phyloP scores from a whole-genome alignment of 257 asterid genomes.

The Nicotiana tomentosiformis region DNA sequence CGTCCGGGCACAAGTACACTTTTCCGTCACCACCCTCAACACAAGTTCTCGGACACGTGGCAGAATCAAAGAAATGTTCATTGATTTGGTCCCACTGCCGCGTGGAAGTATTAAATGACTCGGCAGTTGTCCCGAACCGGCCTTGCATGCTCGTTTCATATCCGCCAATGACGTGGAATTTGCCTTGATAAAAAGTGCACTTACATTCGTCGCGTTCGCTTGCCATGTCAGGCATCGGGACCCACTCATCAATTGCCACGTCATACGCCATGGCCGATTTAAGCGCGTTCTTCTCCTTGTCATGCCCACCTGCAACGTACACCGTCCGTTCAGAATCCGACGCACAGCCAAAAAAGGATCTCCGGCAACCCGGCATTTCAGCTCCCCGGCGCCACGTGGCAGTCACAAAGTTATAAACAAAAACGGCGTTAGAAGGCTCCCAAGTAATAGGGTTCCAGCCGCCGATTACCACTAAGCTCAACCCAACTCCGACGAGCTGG shows the following conservation, averaged over 20 bases:
- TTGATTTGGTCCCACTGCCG: conserved; percentile 44
- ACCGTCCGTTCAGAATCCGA: conserved; percentile 44
- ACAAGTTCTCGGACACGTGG: conserved; percentile 44
- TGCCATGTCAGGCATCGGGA: conserved; percentile 52
- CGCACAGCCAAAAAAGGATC: conserved; percentile 66
- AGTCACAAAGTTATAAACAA: conserved; percentile 37
- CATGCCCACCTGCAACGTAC: conserved; percentile 81
- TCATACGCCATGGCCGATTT: conserved; percentile 60
- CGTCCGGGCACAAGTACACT: conserved; percentile 25
- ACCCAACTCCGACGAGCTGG: conserved; percentile 52
- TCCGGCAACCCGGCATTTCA: conserved; percentile 52
- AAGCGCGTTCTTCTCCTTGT: conserved; percentile 54
- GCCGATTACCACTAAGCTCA: conserved; percentile 58
- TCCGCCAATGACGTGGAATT: conserved; percentile 68
- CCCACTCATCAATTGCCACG: conserved; percentile 45
- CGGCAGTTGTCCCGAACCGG: conserved; percentile 37
- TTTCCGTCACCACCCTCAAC: conserved; percentile 27
- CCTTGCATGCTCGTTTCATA: conserved; percentile 58
- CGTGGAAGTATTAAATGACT: conserved; percentile 37
- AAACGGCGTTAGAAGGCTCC: conserved; percentile 39
- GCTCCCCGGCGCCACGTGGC: conserved; percentile 69
- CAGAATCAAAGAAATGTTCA: conserved; percentile 28
- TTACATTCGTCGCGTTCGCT: conserved; percentile 63
- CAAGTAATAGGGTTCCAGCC: conserved; percentile 60
- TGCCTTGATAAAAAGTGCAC: conserved; percentile 39